These are phyloP conservation scores for Penicillium sp. DNA, from an alignment of 2,329 filamentous ascomycete species.

Conservation along the genomic window DNA sequence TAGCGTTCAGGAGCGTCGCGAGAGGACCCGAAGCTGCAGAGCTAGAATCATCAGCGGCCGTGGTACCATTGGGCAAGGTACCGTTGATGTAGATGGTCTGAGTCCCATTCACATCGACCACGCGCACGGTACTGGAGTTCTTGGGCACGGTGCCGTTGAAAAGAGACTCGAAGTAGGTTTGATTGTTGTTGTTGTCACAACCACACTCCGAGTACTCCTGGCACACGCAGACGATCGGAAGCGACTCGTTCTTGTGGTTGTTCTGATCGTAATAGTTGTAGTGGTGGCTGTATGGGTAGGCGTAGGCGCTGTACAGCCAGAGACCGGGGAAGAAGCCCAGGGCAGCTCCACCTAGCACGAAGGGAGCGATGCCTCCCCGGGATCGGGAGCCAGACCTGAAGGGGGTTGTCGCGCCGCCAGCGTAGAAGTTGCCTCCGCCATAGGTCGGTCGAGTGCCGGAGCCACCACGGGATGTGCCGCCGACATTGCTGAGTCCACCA, in stretches of 20 bases:
- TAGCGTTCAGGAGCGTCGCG: conserved; percentile 27
- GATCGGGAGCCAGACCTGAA: conserved; percentile 48
- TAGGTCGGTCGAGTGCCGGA: conserved; percentile 39
- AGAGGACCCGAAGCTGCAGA: conserved; percentile 20
- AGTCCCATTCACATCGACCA: conserved; percentile 44
- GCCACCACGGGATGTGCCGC: conserved; percentile 29
- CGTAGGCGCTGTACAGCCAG: conserved; percentile 55
- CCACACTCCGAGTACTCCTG: conserved; percentile 53
- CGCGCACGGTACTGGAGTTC: conserved; percentile 40
- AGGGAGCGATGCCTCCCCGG: conserved; percentile 49
- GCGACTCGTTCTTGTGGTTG: conserved; percentile 46
- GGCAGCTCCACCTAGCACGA: conserved; percentile 47
- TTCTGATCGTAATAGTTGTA: conserved; percentile 48
- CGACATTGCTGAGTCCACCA: conserved; percentile 27
- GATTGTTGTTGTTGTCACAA: conserved; percentile 52
- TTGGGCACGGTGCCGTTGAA: conserved; percentile 41
- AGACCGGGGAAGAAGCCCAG: conserved; percentile 51
- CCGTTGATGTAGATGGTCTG: conserved; percentile 48
- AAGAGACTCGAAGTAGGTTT: conserved; percentile 42
- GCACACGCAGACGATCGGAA: conserved; percentile 57
- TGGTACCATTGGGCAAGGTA: conserved; percentile 46
- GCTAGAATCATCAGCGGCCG: conserved; percentile 27
- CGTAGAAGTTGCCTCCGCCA: conserved; percentile 53
- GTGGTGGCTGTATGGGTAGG: conserved; percentile 51
- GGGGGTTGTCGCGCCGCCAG: conserved; percentile 51